A percentile compares a stretch with the other conserved stretches of the same genome.
phyloP scores from a whole-genome alignment of 2,329 filamentous ascomycete species.

The Graphilbum ipis-grandicollis region DNA sequence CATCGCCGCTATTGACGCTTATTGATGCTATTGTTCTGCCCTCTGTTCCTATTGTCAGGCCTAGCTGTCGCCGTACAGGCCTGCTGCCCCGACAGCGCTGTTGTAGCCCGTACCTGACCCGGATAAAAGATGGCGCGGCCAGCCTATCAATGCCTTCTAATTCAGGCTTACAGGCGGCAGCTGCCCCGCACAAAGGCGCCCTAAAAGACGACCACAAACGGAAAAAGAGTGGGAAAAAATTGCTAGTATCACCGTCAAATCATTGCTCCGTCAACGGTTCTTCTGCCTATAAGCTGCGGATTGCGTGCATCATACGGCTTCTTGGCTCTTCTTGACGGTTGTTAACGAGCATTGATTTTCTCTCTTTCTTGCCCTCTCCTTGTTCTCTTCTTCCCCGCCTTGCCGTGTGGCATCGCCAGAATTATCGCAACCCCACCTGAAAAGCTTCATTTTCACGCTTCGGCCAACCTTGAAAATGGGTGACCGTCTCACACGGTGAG shows the following conservation, averaged over 20 bases:
- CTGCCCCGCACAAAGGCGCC: not conserved
- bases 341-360: not conserved
- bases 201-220: not conserved
- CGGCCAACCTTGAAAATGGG: slow-evolving; percentile 39
- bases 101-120: too few species aligned
- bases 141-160: slow-evolving; percentile 2
- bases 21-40: too few species aligned
- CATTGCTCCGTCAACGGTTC: not conserved
- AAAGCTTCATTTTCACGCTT: not conserved
- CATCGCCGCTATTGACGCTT: too few species aligned
- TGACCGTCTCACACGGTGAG: slow-evolving; percentile 88
- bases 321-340: not conserved
- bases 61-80: too few species aligned
- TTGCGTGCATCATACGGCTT: too few species aligned
- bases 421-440: not conserved
- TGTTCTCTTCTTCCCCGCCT: not conserved
- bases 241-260: not conserved
- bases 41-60: too few species aligned
- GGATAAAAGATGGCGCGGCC: not conserved
- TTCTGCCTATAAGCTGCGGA: too few species aligned
- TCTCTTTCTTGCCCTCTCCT: not conserved
- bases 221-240: not conserved
- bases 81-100: too few species aligned
- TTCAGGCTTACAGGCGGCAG: not conserved
- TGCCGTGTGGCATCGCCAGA: too few species aligned